Conservation (phyloP, 192 early-diverging fungal genomes). For the Borealophlyctis nickersoniae region DNA sequence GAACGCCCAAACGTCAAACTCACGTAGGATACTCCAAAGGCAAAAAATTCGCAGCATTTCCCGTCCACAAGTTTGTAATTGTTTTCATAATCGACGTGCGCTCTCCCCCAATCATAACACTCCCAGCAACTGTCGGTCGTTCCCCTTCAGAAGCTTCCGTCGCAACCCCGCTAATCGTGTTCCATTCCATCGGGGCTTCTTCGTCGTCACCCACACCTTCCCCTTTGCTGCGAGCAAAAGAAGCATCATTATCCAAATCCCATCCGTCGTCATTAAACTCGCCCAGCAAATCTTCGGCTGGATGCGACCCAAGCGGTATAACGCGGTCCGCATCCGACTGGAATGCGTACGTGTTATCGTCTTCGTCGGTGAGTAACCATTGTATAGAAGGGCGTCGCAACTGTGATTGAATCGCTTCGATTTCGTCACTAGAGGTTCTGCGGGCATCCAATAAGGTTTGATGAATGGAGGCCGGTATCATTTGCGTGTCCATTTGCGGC, state of each 20-base stretch:
- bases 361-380: background rate
- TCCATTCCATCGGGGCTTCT: slow-evolving; percentile 43
- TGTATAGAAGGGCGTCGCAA: background rate
- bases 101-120: slow-evolving; percentile 36
- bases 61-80: slow-evolving; percentile 69
- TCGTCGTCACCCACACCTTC: slow-evolving; percentile 45
- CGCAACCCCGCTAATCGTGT: slow-evolving; percentile 36
- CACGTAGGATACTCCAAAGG: slow-evolving; percentile 76
- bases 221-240: background rate
- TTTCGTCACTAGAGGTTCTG: background rate
- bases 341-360: too few species aligned
- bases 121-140: slow-evolving; percentile 24
- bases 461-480: background rate
- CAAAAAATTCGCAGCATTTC: slow-evolving; percentile 59
- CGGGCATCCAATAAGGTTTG: background rate
- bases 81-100: slow-evolving; percentile 72
- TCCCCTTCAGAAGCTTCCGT: slow-evolving; percentile 40
- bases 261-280: too few species aligned
- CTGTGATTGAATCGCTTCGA: background rate
- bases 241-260: too few species aligned
- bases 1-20: background rate
- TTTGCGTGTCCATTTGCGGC: background rate
- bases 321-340: background rate
- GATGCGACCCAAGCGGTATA: background rate
- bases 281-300: background rate